These are phyloP conservation scores for Diaporthe australafricana DNA, from an alignment of 2,329 filamentous ascomycete genomes.

Conservation along the genomic window DNA sequence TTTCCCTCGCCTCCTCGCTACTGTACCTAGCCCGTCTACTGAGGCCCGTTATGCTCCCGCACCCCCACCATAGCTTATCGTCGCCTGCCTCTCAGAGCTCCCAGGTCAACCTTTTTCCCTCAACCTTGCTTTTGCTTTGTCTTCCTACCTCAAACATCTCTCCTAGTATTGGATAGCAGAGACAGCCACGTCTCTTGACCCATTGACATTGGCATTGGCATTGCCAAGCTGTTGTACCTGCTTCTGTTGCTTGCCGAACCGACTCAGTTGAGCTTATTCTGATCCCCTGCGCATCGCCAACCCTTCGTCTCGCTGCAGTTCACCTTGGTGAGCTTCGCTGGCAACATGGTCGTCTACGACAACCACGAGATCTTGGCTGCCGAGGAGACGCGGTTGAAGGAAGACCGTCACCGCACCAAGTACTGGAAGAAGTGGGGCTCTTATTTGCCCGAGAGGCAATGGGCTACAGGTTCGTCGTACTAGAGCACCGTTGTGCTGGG, in stretches of 20 bases:
- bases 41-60: not conserved
- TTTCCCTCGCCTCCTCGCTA: not conserved
- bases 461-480: constrained; percentile 81
- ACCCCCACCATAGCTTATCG: constrained; percentile 24
- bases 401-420: constrained; percentile 84
- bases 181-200: not conserved
- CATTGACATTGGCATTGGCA: constrained; percentile 8
- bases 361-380: constrained; percentile 87
- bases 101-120: constrained; percentile 9
- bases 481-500: constrained; percentile 31
- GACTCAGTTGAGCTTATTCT: not conserved
- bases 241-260: not conserved
- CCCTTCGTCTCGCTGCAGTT: not conserved
- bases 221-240: not conserved
- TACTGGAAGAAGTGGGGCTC: constrained; percentile 99
- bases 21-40: not conserved
- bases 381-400: constrained; percentile 89
- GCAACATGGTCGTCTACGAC: constrained; percentile 87
- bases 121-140: constrained; percentile 14
- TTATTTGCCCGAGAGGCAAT: constrained; percentile 93
- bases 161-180: constrained; percentile 10
- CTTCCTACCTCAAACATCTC: constrained; percentile 5
- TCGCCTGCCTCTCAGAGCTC: constrained; percentile 1
- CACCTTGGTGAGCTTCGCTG: constrained; percentile 18
- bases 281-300: not conserved